These are phyloP conservation scores for Candida xiaguanensis DNA, from an alignment of 805 yeast genomes.

Conservation along the genomic window DNA sequence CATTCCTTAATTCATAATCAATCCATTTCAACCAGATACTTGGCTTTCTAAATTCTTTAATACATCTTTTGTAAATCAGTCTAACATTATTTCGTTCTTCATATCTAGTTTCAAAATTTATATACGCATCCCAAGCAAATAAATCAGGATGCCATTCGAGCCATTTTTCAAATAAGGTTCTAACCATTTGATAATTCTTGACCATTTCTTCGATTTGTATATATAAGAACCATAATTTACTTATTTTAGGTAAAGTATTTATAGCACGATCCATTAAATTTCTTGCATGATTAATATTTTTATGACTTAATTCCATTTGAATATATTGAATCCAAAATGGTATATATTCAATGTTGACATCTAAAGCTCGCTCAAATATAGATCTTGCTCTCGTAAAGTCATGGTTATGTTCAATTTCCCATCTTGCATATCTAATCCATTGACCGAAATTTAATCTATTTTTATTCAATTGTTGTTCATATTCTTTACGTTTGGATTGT, in stretches of 20 bases:
- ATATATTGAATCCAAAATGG: constrained; percentile 86
- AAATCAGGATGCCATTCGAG: constrained; percentile 66
- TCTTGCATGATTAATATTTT: constrained; percentile 83
- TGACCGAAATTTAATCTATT: constrained; percentile 79
- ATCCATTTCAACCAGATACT: constrained; percentile 76
- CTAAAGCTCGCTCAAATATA: constrained; percentile 81
- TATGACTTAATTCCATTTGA: constrained; percentile 67
- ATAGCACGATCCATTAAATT: constrained; percentile 79
- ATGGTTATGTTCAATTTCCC: constrained; percentile 73
- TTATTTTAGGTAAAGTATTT: constrained; percentile 68
- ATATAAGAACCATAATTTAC: constrained; percentile 83
- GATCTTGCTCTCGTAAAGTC: constrained; percentile 81
- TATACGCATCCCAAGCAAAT: constrained; percentile 71
- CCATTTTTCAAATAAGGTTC: constrained; percentile 77
- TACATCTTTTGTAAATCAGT: constrained; percentile 53
- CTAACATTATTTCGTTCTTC: constrained; percentile 55
- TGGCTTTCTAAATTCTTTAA: constrained; percentile 26
- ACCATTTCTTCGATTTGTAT: constrained; percentile 79
- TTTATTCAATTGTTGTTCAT: constrained; percentile 80
- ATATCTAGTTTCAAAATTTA: constrained; percentile 70
- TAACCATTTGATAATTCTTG: constrained; percentile 56
- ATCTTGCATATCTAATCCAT: constrained; percentile 89
- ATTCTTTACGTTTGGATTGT: constrained; percentile 73
- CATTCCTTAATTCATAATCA: constrained; percentile 51
- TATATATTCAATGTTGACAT: constrained; percentile 68